Percentiles rank a stretch among this genome's conserved stretches.
These are phyloP conservation scores for Trichoderma breve DNA, from an alignment of 2,329 filamentous ascomycete species.

Conservation along the genomic window DNA sequence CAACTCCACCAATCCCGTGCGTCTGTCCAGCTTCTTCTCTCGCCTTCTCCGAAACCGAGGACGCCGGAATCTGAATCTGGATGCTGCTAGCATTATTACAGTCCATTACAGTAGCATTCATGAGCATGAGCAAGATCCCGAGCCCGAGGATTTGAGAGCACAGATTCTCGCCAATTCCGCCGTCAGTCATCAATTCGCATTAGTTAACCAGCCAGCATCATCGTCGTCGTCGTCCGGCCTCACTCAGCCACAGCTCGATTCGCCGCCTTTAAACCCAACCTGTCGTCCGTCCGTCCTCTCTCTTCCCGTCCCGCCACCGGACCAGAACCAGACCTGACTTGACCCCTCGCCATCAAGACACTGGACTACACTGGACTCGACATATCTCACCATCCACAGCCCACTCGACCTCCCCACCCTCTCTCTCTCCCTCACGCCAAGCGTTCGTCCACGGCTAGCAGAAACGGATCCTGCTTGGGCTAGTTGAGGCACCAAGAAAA, in stretches of 20 bases:
- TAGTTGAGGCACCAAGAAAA: neutral
- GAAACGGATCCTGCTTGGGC: slow-evolving; percentile 5
- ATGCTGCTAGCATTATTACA: neutral
- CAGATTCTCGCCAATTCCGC: neutral
- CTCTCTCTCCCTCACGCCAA: neutral
- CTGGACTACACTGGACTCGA: neutral
- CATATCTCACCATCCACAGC: slow-evolving; percentile 8
- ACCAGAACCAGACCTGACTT: neutral
- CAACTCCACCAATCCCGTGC: slow-evolving; percentile 19
- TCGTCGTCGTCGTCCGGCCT: neutral
- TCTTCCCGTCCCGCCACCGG: neutral
- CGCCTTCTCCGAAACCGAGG: slow-evolving; percentile 25
- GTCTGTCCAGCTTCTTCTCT: slow-evolving; percentile 20
- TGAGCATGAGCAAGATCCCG: neutral
- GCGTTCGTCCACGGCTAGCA: slow-evolving; percentile 9
- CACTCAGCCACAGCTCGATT: neutral
- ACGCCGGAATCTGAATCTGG: neutral
- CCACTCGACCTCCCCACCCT: neutral
- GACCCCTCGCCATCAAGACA: neutral
- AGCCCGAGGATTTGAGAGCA: neutral
- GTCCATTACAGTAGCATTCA: neutral
- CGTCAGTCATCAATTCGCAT: neutral
- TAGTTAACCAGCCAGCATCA: neutral
- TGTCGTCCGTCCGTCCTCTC: neutral
- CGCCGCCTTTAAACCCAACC: neutral